Percentiles rank a stretch among this genome's conserved stretches.
Conservation (phyloP, 2,329 filamentous ascomycete species). For the Drechslerella stenobrocha region DNA sequence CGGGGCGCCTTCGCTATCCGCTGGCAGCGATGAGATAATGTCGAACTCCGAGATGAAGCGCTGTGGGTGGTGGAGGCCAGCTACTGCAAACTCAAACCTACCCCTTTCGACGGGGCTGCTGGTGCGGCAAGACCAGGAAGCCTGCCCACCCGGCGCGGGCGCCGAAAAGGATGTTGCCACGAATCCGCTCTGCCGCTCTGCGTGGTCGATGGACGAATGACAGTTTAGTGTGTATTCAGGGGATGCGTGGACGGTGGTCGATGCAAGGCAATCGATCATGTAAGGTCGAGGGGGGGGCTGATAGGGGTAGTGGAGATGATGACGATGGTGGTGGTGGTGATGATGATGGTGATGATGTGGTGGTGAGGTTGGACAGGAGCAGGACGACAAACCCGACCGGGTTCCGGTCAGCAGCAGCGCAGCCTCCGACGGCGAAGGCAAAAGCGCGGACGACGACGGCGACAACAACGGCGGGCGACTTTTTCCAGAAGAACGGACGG, state of each 20-base stretch:
- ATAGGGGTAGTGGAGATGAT: no score
- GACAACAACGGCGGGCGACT: constrained; percentile 8
- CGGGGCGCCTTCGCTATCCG: constrained; percentile 31
- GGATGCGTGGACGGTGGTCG: constrained; percentile 39
- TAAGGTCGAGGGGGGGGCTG: no score
- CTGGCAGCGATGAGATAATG: constrained; percentile 48
- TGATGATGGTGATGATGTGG: constrained; percentile 33
- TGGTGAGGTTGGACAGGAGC: constrained; percentile 27
- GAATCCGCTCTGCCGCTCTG: constrained; percentile 34
- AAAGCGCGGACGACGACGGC: constrained; percentile 11
- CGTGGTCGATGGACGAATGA: constrained; percentile 35
- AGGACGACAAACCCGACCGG: constrained; percentile 22
- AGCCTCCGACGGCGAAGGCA: constrained; percentile 2
- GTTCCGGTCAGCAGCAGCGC: constrained; percentile 16
- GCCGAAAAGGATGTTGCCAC: constrained; percentile 47
- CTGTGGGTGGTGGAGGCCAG: constrained; percentile 29
- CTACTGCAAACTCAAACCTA: constrained; percentile 43
- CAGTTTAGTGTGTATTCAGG: constrained; percentile 11
- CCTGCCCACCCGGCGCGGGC: constrained; percentile 45
- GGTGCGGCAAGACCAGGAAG: constrained; percentile 42
- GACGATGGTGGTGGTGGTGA: no score
- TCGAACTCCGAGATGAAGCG: constrained; percentile 40
- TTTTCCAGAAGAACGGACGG: constrained; percentile 24
- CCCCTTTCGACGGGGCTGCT: constrained; percentile 46
- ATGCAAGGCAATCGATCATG: constrained; percentile 48